phyloP scores from a whole-genome alignment of 1,139 yeast species.

The Casaregolazyma suthepensis region DNA sequence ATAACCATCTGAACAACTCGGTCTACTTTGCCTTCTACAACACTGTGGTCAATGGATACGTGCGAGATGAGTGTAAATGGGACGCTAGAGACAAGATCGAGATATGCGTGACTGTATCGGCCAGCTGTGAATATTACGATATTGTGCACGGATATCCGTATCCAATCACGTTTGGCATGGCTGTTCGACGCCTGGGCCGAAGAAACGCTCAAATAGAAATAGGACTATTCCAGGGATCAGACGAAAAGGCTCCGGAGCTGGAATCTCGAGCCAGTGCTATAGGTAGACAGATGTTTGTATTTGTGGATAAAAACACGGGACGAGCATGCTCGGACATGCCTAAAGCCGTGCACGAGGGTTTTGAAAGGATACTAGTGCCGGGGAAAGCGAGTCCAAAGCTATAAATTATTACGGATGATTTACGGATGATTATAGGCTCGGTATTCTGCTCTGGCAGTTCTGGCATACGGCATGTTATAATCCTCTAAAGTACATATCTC shows the following conservation, averaged over 20 bases:
- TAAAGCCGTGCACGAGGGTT: not conserved
- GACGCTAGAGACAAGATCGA: constrained; percentile 17
- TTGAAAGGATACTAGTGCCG: not conserved
- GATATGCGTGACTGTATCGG: constrained; percentile 28
- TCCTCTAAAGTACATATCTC: no score
- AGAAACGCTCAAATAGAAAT: constrained; percentile 30
- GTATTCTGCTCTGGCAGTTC: no score
- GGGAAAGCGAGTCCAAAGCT: no score
- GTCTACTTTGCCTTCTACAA: constrained; percentile 29
- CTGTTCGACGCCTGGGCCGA: constrained; percentile 25
- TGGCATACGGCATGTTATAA: no score
- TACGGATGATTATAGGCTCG: no score
- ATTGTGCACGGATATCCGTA: constrained; percentile 28
- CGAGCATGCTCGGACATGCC: not conserved
- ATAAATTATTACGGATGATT: not conserved
- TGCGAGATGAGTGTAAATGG: constrained; percentile 26
- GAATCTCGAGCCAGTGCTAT: constrained; percentile 24
- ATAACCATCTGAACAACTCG: constrained; percentile 31
- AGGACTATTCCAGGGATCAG: constrained; percentile 26
- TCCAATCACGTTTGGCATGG: constrained; percentile 28
- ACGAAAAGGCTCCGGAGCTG: constrained; percentile 1
- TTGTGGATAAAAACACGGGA: constrained; percentile 20
- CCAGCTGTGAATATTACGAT: constrained; percentile 27
- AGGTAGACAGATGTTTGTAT: constrained; percentile 30
- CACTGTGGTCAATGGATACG: constrained; percentile 26